These are phyloP conservation scores for Cercospora zeina DNA, from an alignment of 2,329 filamentous ascomycete genomes.

Conservation along the genomic window DNA sequence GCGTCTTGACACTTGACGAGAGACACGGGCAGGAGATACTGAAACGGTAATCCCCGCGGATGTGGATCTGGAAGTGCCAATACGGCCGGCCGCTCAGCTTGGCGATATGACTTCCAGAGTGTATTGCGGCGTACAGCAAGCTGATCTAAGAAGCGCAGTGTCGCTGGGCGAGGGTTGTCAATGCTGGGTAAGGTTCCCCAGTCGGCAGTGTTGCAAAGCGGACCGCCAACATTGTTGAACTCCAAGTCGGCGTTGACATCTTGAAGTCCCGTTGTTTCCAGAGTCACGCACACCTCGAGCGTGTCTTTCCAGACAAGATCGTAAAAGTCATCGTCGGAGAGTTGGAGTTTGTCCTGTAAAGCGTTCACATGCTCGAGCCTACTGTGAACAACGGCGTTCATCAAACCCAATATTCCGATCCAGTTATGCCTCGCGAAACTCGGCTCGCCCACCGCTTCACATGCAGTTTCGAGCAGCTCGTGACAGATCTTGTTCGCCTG, in stretches of 20 bases:
- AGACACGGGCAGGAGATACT: conserved; percentile 35
- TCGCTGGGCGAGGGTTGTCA: conserved; percentile 25
- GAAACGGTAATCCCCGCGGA: conserved; percentile 41
- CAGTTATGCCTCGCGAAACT: conserved; percentile 32
- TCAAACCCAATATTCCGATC: conserved; percentile 17
- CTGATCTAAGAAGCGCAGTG: conserved; percentile 41
- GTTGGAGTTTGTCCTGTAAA: conserved; percentile 24
- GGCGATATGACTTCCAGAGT: conserved; percentile 39
- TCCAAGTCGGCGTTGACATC: conserved; percentile 24
- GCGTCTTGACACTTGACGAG: conserved; percentile 13
- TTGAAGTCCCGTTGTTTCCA: conserved; percentile 31
- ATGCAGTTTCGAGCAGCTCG: conserved; percentile 38
- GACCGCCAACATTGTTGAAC: conserved; percentile 19
- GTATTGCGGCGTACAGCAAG: conserved; percentile 40
- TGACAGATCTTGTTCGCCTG: conserved; percentile 38
- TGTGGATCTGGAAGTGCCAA: conserved; percentile 36
- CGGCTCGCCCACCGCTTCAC: conserved; percentile 39
- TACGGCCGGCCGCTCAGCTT: conserved; percentile 31
- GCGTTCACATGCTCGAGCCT: conserved; percentile 21
- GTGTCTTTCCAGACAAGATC: conserved; percentile 36
- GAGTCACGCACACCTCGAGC: conserved; percentile 24
- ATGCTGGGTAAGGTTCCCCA: background rate
- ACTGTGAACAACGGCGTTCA: conserved; percentile 23
- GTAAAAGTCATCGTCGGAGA: conserved; percentile 28
- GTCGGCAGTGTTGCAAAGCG: background rate